Percentiles rank a stretch among this genome's conserved stretches.
Evolutionary conservation across 805 yeast genomes (phyloP).

Genomic region (Yarrowia osloensis): DNA sequence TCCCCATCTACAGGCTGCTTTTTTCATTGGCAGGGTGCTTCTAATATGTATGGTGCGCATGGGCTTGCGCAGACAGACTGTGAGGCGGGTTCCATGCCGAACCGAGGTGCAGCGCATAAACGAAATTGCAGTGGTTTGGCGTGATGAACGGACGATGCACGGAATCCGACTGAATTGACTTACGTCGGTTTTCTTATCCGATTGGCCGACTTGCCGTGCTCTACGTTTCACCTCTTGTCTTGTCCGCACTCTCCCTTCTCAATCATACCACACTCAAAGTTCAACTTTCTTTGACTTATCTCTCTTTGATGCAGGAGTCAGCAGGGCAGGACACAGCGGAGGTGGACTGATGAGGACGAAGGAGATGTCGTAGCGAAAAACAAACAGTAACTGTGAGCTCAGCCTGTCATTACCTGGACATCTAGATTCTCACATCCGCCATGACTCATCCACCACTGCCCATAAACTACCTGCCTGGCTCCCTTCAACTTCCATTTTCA

Average conservation of each 20-base stretch:
- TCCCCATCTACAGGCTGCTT: neutral
- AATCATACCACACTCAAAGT: neutral
- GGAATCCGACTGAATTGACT: neutral
- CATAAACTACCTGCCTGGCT: neutral
- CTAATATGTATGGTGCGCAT: neutral
- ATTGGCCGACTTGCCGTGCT: neutral
- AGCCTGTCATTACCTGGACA: no score
- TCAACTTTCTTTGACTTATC: neutral
- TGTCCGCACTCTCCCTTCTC: neutral
- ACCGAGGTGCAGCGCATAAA: constrained; percentile 10
- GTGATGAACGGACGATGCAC: neutral
- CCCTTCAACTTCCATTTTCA: neutral
- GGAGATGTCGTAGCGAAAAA: neutral
- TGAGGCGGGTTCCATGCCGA: constrained; percentile 14
- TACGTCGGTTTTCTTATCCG: neutral
- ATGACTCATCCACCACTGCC: neutral
- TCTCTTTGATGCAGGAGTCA: constrained; percentile 9
- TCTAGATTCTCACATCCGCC: neutral
- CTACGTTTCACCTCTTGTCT: neutral
- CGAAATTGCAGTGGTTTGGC: no score
- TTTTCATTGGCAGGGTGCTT: neutral
- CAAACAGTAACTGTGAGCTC: no score
- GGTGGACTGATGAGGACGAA: neutral
- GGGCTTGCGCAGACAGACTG: constrained; percentile 3
- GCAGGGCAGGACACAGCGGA: neutral